These are phyloP conservation scores for Epithemia pelagica DNA, from an alignment of 108 stramenopile genomes.

Conservation along the genomic window DNA sequence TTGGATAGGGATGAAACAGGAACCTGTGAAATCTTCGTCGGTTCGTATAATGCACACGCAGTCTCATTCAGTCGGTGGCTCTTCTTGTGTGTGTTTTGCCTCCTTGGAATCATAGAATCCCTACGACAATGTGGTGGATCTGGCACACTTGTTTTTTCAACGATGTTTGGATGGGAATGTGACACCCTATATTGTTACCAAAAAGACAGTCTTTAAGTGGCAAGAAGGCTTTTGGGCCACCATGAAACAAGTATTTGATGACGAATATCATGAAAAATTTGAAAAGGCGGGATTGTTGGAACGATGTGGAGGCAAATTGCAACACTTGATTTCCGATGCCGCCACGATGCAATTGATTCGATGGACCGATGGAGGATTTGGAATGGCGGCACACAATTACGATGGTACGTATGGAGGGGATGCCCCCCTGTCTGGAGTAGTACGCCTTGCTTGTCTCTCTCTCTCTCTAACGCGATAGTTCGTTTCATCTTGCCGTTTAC, in stretches of 20 bases:
- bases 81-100: too few species aligned
- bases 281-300: slow-evolving; percentile 78
- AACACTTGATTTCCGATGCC: slow-evolving; percentile 94
- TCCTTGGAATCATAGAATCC: too few species aligned
- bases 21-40: too few species aligned
- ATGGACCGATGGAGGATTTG: slow-evolving; percentile 97
- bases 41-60: too few species aligned
- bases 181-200: slow-evolving; percentile 95
- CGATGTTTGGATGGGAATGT: slow-evolving; percentile 84
- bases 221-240: slow-evolving; percentile 95
- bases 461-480: too few species aligned
- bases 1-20: too few species aligned
- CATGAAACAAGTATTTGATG: slow-evolving; percentile 92
- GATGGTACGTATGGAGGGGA: slow-evolving; percentile 59
- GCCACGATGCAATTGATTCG: slow-evolving; percentile 97
- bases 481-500: too few species aligned
- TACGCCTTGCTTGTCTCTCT: too few species aligned
- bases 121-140: slow-evolving; percentile 88
- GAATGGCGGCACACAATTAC: slow-evolving; percentile 97
- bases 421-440: too few species aligned
- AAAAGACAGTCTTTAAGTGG: slow-evolving; percentile 99
- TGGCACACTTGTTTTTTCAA: slow-evolving; percentile 92
- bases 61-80: too few species aligned
- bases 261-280: slow-evolving; percentile 79
- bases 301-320: slow-evolving; percentile 83